Evolutionary conservation across 495 filamentous ascomycete genomes (phyloP).

Genomic region (Hypomontagnella monticulosa): DNA sequence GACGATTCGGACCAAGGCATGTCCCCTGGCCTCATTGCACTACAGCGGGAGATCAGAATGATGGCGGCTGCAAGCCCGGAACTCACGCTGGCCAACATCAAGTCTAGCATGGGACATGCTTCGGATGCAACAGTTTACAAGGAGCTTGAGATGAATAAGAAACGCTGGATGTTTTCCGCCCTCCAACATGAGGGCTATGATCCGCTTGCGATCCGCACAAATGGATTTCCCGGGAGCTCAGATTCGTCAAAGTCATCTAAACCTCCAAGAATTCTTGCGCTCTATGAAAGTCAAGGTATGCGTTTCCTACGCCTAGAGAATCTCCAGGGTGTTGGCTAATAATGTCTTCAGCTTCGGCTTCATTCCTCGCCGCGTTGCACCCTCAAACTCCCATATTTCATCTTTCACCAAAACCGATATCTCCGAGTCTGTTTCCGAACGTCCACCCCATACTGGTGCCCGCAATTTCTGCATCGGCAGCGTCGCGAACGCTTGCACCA

Average conservation of each 20-base stretch:
- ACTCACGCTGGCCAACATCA: constrained; percentile 55
- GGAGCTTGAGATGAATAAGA: constrained; percentile 53
- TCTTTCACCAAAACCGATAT: constrained; percentile 49
- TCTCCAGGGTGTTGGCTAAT: constrained; percentile 28
- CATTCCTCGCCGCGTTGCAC: constrained; percentile 53
- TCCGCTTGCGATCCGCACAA: constrained; percentile 19
- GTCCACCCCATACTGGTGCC: constrained; percentile 49
- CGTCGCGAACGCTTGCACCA: constrained; percentile 46
- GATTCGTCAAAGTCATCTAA: constrained; percentile 27
- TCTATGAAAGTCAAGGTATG: constrained; percentile 56
- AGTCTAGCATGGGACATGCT: constrained; percentile 52
- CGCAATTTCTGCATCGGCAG: constrained; percentile 41
- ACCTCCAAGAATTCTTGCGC: constrained; percentile 47
- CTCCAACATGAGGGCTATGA: constrained; percentile 43
- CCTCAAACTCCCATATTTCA: constrained; percentile 45
- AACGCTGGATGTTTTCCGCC: constrained; percentile 57
- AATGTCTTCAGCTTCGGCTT: constrained; percentile 48
- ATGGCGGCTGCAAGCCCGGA: constrained; percentile 57
- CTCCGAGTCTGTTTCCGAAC: constrained; percentile 49
- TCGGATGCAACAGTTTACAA: constrained; percentile 52
- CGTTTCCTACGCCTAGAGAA: neutral
- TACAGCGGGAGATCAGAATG: constrained; percentile 53
- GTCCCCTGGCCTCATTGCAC: constrained; percentile 41
- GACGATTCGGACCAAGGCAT: constrained; percentile 35
- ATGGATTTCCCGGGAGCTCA: constrained; percentile 17